phyloP scores from a whole-genome alignment of 2,329 filamentous ascomycete species.

The Neopestalotiopsis rosae region DNA sequence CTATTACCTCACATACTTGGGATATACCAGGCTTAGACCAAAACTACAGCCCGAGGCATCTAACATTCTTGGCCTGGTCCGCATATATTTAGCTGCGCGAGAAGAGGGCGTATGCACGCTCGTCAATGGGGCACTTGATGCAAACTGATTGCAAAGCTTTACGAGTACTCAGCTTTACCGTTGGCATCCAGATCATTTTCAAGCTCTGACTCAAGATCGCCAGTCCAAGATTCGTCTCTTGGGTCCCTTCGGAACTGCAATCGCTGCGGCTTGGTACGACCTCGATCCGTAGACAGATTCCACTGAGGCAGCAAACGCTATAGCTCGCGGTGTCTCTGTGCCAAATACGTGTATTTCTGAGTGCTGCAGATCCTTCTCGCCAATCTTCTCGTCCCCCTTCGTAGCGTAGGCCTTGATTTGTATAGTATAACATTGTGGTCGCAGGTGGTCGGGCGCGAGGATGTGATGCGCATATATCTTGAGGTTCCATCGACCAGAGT shows the following conservation, averaged over 20 bases:
- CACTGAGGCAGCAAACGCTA: not conserved
- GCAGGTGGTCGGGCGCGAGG: not conserved
- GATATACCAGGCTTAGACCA: no score
- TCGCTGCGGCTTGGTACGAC: not conserved
- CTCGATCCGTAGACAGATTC: slow-evolving; percentile 3
- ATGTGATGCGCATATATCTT: slow-evolving; percentile 14
- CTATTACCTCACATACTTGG: no score
- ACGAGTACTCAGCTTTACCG: not conserved
- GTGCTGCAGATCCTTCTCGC: not conserved
- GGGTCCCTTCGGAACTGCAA: not conserved
- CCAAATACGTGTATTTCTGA: slow-evolving; percentile 3
- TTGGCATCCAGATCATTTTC: not conserved
- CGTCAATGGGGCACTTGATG: not conserved
- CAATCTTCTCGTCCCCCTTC: not conserved
- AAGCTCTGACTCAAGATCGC: not conserved
- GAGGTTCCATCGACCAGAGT: not conserved
- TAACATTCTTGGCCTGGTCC: no score
- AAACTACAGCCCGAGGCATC: no score
- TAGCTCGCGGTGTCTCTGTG: slow-evolving; percentile 15
- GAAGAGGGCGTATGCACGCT: no score
- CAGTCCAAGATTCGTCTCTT: slow-evolving; percentile 7
- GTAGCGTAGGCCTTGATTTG: slow-evolving; percentile 10
- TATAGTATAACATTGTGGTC: slow-evolving; percentile 8
- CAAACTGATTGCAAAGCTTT: slow-evolving; percentile 3
- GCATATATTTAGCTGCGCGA: no score